Percentiles rank a stretch among this genome's conserved stretches.
These are phyloP conservation scores for Phytophthora agathidicida DNA, from an alignment of 352 stramenopile genomes.

Conservation along the genomic window DNA sequence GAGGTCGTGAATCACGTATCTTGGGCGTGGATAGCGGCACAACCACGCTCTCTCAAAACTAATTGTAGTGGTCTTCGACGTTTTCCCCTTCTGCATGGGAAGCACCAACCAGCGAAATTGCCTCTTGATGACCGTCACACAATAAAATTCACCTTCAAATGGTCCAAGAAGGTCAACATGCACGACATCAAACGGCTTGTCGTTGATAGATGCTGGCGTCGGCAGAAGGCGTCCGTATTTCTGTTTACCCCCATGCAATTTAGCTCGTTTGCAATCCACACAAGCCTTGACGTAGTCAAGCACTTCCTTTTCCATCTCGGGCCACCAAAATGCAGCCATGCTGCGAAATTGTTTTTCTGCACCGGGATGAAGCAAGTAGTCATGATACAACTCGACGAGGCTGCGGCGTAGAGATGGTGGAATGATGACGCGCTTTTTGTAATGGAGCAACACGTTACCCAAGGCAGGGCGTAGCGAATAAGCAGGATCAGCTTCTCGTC, in stretches of 20 bases:
- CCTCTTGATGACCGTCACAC: neutral
- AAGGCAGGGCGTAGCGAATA: conserved; percentile 2
- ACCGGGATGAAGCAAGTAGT: conserved; percentile 10
- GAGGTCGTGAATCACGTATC: conserved; percentile 2
- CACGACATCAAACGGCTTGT: neutral
- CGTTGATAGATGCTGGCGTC: neutral
- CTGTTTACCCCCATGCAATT: conserved; percentile 4
- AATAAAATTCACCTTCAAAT: neutral
- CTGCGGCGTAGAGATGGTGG: neutral
- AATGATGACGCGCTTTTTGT: conserved; percentile 6
- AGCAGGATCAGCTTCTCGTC: neutral
- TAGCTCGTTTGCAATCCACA: neutral
- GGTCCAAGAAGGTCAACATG: neutral
- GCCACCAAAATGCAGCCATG: conserved; percentile 15
- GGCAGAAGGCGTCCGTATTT: neutral
- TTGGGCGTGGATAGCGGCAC: conserved; percentile 5
- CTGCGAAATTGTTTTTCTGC: neutral
- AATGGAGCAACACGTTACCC: neutral
- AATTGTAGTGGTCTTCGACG: neutral
- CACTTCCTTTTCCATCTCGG: conserved; percentile 6
- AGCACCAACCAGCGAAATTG: conserved; percentile 12
- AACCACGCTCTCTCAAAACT: neutral
- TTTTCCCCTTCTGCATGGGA: neutral
- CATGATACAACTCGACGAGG: conserved; percentile 5
- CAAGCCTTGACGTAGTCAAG: neutral